Evolutionary conservation across 805 yeast species (phyloP).

Genomic region (Nakazawaea ambrosiae): DNA sequence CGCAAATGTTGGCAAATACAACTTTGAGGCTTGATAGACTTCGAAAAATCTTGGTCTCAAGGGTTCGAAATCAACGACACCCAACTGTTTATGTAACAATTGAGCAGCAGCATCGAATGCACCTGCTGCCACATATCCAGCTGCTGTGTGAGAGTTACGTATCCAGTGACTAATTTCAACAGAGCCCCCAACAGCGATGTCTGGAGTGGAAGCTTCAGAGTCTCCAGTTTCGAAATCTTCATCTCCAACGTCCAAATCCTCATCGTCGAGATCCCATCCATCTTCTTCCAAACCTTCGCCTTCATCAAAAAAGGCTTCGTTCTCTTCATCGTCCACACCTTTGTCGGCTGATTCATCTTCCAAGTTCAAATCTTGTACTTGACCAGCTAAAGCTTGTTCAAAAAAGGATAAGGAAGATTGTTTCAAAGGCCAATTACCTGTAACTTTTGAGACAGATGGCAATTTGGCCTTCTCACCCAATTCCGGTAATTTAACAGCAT

Average conservation of each 20-base stretch:
- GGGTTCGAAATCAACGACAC: slow-evolving; percentile 83
- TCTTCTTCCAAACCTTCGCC: slow-evolving; percentile 49
- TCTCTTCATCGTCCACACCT: slow-evolving; percentile 24
- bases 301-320: slow-evolving; percentile 33
- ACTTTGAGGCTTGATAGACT: slow-evolving; percentile 74
- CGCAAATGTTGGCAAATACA: slow-evolving; percentile 65
- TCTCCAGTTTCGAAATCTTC: slow-evolving; percentile 31
- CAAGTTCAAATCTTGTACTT: slow-evolving; percentile 56
- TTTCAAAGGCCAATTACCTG: slow-evolving; percentile 77
- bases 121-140: slow-evolving; percentile 93
- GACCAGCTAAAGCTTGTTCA: slow-evolving; percentile 77
- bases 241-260: slow-evolving; percentile 62
- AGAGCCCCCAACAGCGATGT: slow-evolving; percentile 25
- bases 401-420: slow-evolving; percentile 70
- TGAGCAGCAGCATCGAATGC: slow-evolving; percentile 95
- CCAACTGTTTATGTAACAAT: slow-evolving; percentile 82
- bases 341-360: slow-evolving; percentile 30
- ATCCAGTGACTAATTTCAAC: slow-evolving; percentile 77
- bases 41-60: slow-evolving; percentile 76
- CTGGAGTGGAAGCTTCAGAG: slow-evolving; percentile 22
- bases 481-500: slow-evolving; percentile 60
- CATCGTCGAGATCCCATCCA: slow-evolving; percentile 82
- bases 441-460: slow-evolving; percentile 40
- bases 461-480: slow-evolving; percentile 31
- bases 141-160: slow-evolving; percentile 82